These are phyloP conservation scores for Orbilia javanica DNA, from an alignment of 2,329 filamentous ascomycete genomes.

Conservation along the genomic window DNA sequence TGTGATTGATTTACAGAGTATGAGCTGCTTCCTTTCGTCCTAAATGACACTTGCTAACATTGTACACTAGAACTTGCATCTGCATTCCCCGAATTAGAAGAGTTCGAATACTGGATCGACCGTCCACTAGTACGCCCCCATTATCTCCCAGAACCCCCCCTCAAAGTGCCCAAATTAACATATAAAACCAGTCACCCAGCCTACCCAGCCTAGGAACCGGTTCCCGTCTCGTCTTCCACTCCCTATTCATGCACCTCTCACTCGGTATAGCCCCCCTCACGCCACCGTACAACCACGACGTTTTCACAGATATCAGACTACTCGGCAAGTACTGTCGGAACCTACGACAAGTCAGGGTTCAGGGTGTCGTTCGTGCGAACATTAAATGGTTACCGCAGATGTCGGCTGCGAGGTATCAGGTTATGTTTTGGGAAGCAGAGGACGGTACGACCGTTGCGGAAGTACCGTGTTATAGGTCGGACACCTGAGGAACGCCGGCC, in stretches of 20 bases:
- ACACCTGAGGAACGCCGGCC: background rate
- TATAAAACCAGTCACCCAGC: background rate
- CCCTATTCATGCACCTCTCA: constrained; percentile 4
- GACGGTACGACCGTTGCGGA: constrained; percentile 18
- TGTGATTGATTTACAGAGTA: constrained; percentile 24
- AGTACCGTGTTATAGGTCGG: constrained; percentile 12
- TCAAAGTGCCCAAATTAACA: too few species aligned
- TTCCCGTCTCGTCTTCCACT: constrained; percentile 19
- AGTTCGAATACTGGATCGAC: constrained; percentile 25
- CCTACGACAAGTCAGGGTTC: constrained; percentile 18
- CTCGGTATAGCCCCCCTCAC: constrained; percentile 5
- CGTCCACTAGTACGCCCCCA: constrained; percentile 5
- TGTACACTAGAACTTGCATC: constrained; percentile 6
- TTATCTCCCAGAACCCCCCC: background rate
- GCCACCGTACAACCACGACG: constrained; percentile 27
- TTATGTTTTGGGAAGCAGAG: constrained; percentile 5
- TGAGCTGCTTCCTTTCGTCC: background rate
- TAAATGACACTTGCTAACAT: background rate
- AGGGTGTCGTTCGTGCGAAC: constrained; percentile 14
- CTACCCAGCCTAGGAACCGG: constrained; percentile 9
- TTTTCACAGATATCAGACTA: constrained; percentile 12
- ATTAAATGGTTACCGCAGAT: constrained; percentile 20
- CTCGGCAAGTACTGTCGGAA: constrained; percentile 14
- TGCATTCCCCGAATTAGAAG: constrained; percentile 5
- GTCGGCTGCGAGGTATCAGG: constrained; percentile 3